Evolutionary conservation across 2,329 filamentous ascomycete species (phyloP), one percentile per base, ranked within the genome.

Genomic region (Dactylella cylindrospora): DNA sequence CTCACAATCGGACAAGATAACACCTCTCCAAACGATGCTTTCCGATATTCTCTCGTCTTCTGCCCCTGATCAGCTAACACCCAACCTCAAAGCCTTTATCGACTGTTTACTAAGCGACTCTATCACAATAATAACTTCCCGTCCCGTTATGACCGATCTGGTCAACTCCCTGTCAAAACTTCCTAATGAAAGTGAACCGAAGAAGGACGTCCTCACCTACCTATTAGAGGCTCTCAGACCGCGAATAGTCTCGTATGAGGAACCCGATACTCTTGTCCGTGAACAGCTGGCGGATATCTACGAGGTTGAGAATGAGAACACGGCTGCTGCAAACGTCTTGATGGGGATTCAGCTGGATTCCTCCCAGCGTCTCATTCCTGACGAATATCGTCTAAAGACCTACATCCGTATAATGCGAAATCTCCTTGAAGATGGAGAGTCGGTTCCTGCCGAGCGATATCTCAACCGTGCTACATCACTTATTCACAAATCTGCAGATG

Each of bases 391-490:
- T 74, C 88, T 89, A 6, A 79, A 79, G 50, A 82, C 93, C 50
- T 97, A 91, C 88, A 86, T 97, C 68, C 87, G 91, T 61, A 95
- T 98, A 71, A 90, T 94, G 71, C 83, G 93, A 65, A 86, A 94
- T 76, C 94, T 93, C 72, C 81, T 98, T 65, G 91, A 98, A 76
- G 88, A 90, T 40, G 91, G 95, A 72, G 90, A 97, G 74, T 86
- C 88, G 6, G 89, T 85, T 1, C 80, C 81, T 28, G 93, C 93
- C 33, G 89, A 94, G 72, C 82, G 80, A 32, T 95, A 90, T 72
- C 80, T 98, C 69, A 96, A 96, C 78, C 90, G 91, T 73, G 86
- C 95, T 73, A 97, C 96, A 76, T 91, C 93, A 71, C 79, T 96
- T 67, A 89, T 95, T 72, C 83, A 88, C 76, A 84, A 81, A 65